Conservation (phyloP, 2,329 filamentous ascomycete species). For the Cercospora janseana region DNA sequence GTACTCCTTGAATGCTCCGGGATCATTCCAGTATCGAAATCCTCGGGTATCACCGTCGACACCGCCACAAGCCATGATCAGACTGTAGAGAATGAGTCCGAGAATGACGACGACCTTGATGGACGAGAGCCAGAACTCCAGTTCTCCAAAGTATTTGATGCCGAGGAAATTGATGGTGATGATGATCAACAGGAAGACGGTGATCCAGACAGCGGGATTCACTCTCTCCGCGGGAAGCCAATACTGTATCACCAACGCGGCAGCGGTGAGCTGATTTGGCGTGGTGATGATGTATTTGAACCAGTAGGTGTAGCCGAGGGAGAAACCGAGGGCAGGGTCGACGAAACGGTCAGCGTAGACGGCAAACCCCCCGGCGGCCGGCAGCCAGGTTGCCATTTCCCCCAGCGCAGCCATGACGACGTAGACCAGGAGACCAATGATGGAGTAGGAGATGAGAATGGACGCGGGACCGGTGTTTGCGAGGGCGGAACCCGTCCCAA, state of each 20-base stretch:
- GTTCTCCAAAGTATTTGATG: constrained; percentile 59
- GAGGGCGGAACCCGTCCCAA: constrained; percentile 58
- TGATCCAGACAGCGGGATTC: constrained; percentile 61
- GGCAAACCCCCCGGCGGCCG: constrained; percentile 74
- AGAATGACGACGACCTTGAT: constrained; percentile 49
- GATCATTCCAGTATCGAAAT: constrained; percentile 46
- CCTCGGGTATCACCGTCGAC: constrained; percentile 38
- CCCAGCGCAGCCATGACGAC: constrained; percentile 78
- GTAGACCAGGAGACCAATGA: constrained; percentile 71
- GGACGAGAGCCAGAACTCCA: constrained; percentile 51
- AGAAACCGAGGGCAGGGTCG: constrained; percentile 77
- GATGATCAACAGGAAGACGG: constrained; percentile 52
- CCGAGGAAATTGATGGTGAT: constrained; percentile 52
- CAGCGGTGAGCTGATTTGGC: constrained; percentile 79
- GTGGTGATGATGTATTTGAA: constrained; percentile 78
- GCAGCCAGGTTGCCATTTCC: constrained; percentile 82
- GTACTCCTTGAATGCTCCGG: constrained; percentile 47
- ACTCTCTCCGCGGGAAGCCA: constrained; percentile 58
- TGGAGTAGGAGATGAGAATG: constrained; percentile 68
- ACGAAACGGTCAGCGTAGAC: constrained; percentile 77
- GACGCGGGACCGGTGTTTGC: constrained; percentile 58
- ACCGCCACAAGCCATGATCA: constrained; percentile 34
- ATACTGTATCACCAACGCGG: constrained; percentile 73
- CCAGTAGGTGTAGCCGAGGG: constrained; percentile 60
- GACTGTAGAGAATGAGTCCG: constrained; percentile 47